Evolutionary conservation across 345 rosid genomes (phyloP).

Genomic region (Syzygium jambos): DNA sequence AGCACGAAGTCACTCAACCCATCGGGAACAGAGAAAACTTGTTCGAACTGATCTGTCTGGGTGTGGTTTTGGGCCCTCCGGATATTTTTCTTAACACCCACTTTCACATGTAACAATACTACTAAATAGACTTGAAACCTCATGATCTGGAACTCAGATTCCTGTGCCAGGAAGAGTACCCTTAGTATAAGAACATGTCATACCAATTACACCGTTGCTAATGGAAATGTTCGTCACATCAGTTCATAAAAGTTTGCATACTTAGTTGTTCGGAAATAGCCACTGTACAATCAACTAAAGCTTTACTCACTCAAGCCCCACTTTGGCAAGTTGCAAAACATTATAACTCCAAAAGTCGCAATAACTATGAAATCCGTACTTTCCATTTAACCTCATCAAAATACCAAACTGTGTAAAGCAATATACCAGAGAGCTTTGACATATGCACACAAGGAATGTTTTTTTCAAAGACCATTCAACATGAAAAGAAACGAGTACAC

Average conservation of each 20-base stretch:
- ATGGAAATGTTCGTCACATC: neutral
- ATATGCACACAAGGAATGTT: neutral
- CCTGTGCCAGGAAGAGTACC: neutral
- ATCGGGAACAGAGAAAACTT: neutral
- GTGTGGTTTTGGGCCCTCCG: neutral
- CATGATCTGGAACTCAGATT: neutral
- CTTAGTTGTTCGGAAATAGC: neutral
- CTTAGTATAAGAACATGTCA: neutral
- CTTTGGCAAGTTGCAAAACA: neutral
- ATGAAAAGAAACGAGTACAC: neutral
- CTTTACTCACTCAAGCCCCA: neutral
- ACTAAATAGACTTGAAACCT: neutral
- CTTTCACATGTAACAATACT: neutral
- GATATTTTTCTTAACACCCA: neutral
- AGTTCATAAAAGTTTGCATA: neutral
- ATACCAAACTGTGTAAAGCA: neutral
- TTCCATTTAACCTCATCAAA: neutral
- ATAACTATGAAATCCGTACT: neutral
- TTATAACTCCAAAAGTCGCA: neutral
- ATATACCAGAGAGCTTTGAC: neutral
- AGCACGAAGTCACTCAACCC: neutral
- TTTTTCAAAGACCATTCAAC: neutral
- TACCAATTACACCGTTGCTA: neutral
- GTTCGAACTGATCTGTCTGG: neutral
- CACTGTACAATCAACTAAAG: neutral